phyloP scores from a whole-genome alignment of 2,329 filamentous ascomycete species.

The Neonectria punicea region DNA sequence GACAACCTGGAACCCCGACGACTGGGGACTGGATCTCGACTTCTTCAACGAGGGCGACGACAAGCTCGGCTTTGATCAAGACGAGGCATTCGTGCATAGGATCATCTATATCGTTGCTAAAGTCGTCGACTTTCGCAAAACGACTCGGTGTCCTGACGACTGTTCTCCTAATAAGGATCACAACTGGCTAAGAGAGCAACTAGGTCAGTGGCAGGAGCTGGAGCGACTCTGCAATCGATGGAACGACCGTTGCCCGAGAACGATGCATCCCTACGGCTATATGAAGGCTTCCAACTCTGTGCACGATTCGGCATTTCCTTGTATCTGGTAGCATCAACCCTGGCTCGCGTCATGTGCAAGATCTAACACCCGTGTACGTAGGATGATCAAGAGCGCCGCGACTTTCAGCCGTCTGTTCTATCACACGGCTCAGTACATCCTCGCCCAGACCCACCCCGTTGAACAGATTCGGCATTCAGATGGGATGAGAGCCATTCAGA shows the following conservation, averaged over 20 bases:
- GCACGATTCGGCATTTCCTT: constrained; percentile 81
- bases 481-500: constrained; percentile 76
- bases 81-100: constrained; percentile 88
- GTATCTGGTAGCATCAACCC: constrained; percentile 74
- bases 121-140: constrained; percentile 84
- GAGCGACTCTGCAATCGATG: constrained; percentile 85
- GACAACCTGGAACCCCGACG: constrained; percentile 87
- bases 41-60: constrained; percentile 56
- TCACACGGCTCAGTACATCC: constrained; percentile 84
- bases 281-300: constrained; percentile 74
- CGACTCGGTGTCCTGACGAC: constrained; percentile 70
- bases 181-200: constrained; percentile 69
- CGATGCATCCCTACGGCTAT: constrained; percentile 88
- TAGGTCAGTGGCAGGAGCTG: constrained; percentile 82
- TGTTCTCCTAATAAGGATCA: constrained; percentile 71
- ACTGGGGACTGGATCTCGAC: constrained; percentile 87
- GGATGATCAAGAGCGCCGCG: constrained; percentile 84
- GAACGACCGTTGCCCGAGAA: constrained; percentile 80
- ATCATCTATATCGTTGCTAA: constrained; percentile 91
- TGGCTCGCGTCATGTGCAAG: not conserved
- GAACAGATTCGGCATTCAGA: constrained; percentile 66
- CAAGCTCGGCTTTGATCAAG: constrained; percentile 64
- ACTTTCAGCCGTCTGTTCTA: constrained; percentile 88
- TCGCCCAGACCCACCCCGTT: constrained; percentile 82
- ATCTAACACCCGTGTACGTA: constrained; percentile 44